phyloP scores from a whole-genome alignment of 345 rosid species.

The Gossypium thurberi region DNA sequence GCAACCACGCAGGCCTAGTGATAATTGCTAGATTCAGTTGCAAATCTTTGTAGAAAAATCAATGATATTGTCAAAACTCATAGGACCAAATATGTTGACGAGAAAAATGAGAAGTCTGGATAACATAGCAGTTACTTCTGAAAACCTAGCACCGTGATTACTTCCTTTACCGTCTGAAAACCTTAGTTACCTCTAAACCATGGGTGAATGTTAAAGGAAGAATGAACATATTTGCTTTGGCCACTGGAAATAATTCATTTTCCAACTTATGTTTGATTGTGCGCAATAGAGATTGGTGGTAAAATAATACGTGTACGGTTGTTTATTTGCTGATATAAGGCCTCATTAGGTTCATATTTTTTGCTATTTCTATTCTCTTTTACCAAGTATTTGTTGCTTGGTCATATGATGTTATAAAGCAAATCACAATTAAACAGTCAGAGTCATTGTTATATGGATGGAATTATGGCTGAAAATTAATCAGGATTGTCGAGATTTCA shows the following conservation, averaged over 20 bases:
- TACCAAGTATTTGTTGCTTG: background rate
- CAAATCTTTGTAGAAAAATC: background rate
- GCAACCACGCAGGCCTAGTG: background rate
- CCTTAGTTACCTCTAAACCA: background rate
- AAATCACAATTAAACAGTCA: background rate
- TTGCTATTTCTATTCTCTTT: background rate
- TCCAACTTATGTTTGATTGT: background rate
- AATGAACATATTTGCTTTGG: background rate
- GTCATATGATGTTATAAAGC: background rate
- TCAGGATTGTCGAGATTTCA: slow-evolving; percentile 19
- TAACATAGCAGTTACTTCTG: background rate
- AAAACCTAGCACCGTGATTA: background rate
- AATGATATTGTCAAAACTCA: background rate
- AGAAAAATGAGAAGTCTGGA: background rate
- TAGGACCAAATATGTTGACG: background rate
- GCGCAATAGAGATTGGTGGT: background rate
- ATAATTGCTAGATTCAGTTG: background rate
- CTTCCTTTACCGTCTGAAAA: background rate
- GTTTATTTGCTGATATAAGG: background rate
- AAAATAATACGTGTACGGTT: background rate
- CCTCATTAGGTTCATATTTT: background rate
- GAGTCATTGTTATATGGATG: background rate
- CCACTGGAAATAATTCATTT: background rate
- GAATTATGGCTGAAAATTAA: background rate
- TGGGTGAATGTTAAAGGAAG: background rate